Base-by-base conservation (phyloP, 176 grass and related monocot genomes). In the Microstegium vimineum region DNA sequence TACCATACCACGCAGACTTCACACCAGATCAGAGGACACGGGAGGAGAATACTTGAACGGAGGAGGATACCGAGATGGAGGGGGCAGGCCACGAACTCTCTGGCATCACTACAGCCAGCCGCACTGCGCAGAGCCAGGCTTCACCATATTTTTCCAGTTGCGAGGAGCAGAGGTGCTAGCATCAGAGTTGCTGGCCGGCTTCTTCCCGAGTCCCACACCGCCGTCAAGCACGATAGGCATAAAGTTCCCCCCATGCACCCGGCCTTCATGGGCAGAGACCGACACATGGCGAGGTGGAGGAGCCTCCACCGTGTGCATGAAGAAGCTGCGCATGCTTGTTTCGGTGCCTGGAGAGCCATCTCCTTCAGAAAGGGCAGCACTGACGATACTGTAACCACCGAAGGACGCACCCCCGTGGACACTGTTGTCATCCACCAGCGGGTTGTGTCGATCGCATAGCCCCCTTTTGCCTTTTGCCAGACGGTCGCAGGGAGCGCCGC, bases 221-320 rank as follows among this genome's bases (percentile, higher is more conserved):
- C 77, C 83, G 32, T 71, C 81, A 6, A 94, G 86, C 81, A 89
- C 31, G 25, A 62, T 70, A 11, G 86, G 75, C 88, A 91, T 52
- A 18, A 87, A 78, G 69, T 77, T 92, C 8, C 87, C 92, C 23
- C 95, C 95, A 51, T 92, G 95, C 59, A 97, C 95, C 14, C 95
- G 81, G 7, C 86, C 78, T 79, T 97, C 92, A 15, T 72, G 78
- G 37, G 35, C n/a, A 36, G 83, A 80, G 37, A 4, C 41, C 13
- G 22, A 5, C 20, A 4, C 41, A 8, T 17, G 49, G 20, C 10
- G 67, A 14, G 45, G n/a, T n/a, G n/a, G 42, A 46, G 75, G 57
- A 13, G 47, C 65, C 30, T 69, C 81, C 3, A 22, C 33, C 7
- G 69, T 74, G 65, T 62, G 80, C 84, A 83, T 74, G 56, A 69